Evolutionary conservation across 169 alveolate species (phyloP).

Genomic region (Miamiensis avidus): DNA sequence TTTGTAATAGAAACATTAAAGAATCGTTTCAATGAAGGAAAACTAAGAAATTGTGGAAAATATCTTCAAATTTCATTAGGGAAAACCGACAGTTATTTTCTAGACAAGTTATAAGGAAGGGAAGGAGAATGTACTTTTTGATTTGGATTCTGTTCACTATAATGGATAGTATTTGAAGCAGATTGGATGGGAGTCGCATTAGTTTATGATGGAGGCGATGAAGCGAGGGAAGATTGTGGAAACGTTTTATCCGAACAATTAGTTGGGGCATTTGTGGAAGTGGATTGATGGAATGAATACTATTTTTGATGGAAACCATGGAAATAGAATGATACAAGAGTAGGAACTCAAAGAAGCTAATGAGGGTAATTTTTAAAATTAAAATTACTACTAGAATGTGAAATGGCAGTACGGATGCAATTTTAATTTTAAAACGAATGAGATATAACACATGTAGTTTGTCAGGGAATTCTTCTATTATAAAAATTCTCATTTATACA

Average conservation of each 20-base stretch:
- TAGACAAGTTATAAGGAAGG: too few relatives aligned
- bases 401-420: not conserved
- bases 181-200: not conserved
- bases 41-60: too few relatives aligned
- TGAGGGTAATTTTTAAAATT: not conserved
- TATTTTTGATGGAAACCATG: not conserved
- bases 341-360: not conserved
- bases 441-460: too few relatives aligned
- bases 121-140: not conserved
- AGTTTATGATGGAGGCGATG: not conserved
- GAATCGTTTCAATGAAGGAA: too few relatives aligned
- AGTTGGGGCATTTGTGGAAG: not conserved
- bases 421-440: too few relatives aligned
- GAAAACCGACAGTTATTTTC: too few relatives aligned
- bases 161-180: not conserved
- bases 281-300: not conserved
- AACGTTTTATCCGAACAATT: not conserved
- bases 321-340: not conserved
- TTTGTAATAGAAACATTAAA: too few relatives aligned
- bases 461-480: too few relatives aligned
- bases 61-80: too few relatives aligned
- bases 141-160: not conserved
- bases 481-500: too few relatives aligned
- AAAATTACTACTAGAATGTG: not conserved
- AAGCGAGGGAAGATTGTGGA: not conserved